Evolutionary conservation across 2,329 filamentous ascomycete genomes (phyloP), one percentile per base, ranked within the genome.

Genomic region (Myriangium duriaei): DNA sequence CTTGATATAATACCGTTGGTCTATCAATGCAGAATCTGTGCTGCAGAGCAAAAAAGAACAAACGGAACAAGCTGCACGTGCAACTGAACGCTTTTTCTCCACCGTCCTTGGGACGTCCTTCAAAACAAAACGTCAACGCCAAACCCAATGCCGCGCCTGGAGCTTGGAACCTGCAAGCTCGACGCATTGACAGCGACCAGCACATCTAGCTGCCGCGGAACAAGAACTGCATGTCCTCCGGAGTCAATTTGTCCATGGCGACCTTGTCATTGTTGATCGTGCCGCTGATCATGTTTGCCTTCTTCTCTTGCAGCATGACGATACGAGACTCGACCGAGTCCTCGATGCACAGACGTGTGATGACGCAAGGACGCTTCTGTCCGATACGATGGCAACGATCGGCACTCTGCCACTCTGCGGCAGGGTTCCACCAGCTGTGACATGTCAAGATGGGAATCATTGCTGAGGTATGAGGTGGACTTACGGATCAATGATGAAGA

Each of bases 361-460:
- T 93, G 24, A 84, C 84, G 56, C 91, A 96, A 17, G 88, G 88
- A 5, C 91, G 81, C 32, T 79, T 83, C 64, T 98, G 91, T 19
- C 91, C 91, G 49, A 96, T 98, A 40, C 91, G 86, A 61, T 96
- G 91, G 48, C 65, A 69, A 34, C 66, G 64, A 46, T 98, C 91
- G 2, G 91, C 91, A 44, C 82, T 91, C 62, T 98, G 91, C 91
- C 91, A 98, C 63, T 98, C 91, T 0, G 88, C 88, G n/a, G 87
- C 87, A n/a, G 91, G 91, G 50, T 96, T 96, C 91, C 91, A 98
- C 91, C 91, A 96, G 49, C 81, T 86, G 48, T 24, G 44, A 19
- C 42, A 11, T 16, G 37, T 63, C 48, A 58, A 58, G 32, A 46
- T 40, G 24, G 30, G 50, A 7, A 5, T 36, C 34, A 18, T 40